Conservation (phyloP, 208 protist species). For the Leishmania major region DNA sequence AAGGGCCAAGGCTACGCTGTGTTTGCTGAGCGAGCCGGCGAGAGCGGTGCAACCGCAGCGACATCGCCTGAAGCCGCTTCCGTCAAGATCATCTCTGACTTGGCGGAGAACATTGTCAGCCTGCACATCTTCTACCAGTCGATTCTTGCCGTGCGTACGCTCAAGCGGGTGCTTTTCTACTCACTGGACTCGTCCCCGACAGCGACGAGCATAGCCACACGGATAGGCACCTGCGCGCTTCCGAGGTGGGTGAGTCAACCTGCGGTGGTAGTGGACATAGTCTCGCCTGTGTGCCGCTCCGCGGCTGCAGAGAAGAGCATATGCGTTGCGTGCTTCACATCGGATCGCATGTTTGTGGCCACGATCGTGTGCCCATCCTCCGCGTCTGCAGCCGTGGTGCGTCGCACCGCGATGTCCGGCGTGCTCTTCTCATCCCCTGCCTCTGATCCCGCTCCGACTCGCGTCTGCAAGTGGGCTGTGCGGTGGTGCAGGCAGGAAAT, state of each 20-base stretch:
- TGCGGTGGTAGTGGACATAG: slow-evolving; percentile 7
- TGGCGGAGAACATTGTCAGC: slow-evolving; percentile 24
- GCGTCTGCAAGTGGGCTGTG: slow-evolving; percentile 28
- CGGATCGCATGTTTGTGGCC: slow-evolving; percentile 17
- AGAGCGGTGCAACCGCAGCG: slow-evolving; percentile 2
- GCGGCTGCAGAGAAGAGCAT: slow-evolving; percentile 14
- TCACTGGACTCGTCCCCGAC: slow-evolving; percentile 32
- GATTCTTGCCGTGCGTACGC: slow-evolving; percentile 38
- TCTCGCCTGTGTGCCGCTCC: slow-evolving; percentile 10
- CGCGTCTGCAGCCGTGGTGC: slow-evolving; percentile 23
- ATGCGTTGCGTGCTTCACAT: slow-evolving; percentile 20
- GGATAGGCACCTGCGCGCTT: slow-evolving; percentile 21
- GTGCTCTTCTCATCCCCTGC: slow-evolving; percentile 16
- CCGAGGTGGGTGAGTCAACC: slow-evolving; percentile 8
- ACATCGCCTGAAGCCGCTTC: neutral
- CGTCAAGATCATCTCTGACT: slow-evolving; percentile 9
- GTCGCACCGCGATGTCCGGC: slow-evolving; percentile 21
- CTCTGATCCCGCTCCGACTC: neutral
- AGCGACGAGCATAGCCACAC: slow-evolving; percentile 5
- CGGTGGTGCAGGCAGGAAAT: slow-evolving; percentile 42
- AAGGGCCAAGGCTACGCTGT: slow-evolving; percentile 14
- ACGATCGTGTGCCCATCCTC: slow-evolving; percentile 16
- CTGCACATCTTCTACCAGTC: slow-evolving; percentile 48
- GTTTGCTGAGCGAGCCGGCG: slow-evolving; percentile 15
- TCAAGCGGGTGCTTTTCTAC: slow-evolving; percentile 36